Evolutionary conservation across 1,284 basidiomycete species (phyloP), one percentile per base, ranked within the genome.

Genomic region (Gomphus sp.): DNA sequence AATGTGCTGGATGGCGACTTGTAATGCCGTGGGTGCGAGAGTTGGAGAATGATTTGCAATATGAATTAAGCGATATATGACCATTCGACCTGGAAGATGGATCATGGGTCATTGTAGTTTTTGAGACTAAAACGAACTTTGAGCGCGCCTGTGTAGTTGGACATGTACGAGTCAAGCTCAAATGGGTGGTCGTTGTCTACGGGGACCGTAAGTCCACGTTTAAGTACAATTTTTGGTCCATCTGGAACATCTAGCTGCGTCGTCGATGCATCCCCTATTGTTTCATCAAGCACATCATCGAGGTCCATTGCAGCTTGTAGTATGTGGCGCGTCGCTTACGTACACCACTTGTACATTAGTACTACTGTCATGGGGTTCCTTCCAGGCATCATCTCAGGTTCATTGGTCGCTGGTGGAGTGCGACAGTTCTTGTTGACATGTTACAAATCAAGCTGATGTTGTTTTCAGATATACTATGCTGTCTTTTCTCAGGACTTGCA

Each of bases 151-250:
- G 77, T 73, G 70, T 87, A 87, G 54, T 79, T 79, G 41, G 81
- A 74, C 58, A 84, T 80, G 66, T 85, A 85, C 36, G 80, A 70
- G 62, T 91, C 89, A 52, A 91, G 76, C 66, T 91, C 89, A 67
- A 90, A 91, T 2, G 89, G 87, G 67, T 90, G 87, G 0, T 78
- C 76, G 56, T 87, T 86, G 68, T 90, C 85, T 12, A 90, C 77
- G 16, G 75, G 73, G 5, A 80, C 74, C 34, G 73, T 56, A 41
- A 59, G 58, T 2, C 63, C 62, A 48, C 52, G 59, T 55, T 62
- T 66, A 37, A 43, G 45, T 28, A 43, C 14, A 39, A 12, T 14
- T 28, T 31, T 52, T 28, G 22, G 9, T 12, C 39, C 39, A 18
- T 6, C 11, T 39, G 34, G 22, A 28, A 25, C 3, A 11, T 55